These are phyloP conservation scores for Sinapis alba DNA, from an alignment of 441 rosid species.

Conservation along the genomic window DNA sequence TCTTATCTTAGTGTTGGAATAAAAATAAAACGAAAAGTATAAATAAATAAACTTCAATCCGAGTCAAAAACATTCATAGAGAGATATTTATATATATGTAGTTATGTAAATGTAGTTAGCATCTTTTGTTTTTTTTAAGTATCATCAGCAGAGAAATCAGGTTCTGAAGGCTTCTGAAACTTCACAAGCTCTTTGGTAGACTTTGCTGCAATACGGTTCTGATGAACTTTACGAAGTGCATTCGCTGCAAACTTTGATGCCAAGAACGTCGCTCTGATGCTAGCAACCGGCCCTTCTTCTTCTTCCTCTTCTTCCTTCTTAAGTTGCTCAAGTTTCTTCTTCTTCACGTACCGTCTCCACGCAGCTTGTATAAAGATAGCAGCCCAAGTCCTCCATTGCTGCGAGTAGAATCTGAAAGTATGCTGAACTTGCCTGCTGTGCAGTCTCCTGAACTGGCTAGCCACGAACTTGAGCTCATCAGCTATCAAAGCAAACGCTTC, in stretches of 20 bases:
- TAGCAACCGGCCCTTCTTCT: slow-evolving; percentile 51
- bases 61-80: slow-evolving; percentile 2
- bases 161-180: slow-evolving; percentile 88
- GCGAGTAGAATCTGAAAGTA: slow-evolving; percentile 93
- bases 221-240: slow-evolving; percentile 84
- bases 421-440: slow-evolving; percentile 98
- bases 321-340: slow-evolving; percentile 74
- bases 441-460: slow-evolving; percentile 89
- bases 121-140: slow-evolving; percentile 39
- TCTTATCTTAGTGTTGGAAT: neutral
- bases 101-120: neutral
- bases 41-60: neutral
- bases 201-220: slow-evolving; percentile 56
- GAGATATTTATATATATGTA: neutral
- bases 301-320: slow-evolving; percentile 63
- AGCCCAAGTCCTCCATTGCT: slow-evolving; percentile 99
- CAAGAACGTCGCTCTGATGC: slow-evolving; percentile 89
- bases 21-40: slow-evolving; percentile 11
- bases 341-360: slow-evolving; percentile 85
- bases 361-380: slow-evolving; percentile 98
- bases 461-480: slow-evolving; percentile 91
- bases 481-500: slow-evolving; percentile 92
- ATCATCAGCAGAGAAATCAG: slow-evolving; percentile 92
- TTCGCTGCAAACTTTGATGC: slow-evolving; percentile 95
- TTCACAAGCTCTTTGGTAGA: slow-evolving; percentile 76